phyloP scores from a whole-genome alignment of 305 asterid genomes.

The Fraxinus greggii region DNA sequence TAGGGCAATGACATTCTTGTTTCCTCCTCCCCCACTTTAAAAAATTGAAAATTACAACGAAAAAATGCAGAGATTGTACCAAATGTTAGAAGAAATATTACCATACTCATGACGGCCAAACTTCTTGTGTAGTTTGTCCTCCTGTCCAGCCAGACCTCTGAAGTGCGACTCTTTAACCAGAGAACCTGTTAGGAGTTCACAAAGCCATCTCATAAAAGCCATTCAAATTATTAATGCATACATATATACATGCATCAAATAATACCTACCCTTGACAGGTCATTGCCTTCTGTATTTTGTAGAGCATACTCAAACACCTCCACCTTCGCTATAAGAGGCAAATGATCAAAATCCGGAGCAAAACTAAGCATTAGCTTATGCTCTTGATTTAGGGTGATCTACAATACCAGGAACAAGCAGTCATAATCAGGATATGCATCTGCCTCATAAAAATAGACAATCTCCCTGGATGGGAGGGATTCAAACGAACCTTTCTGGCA shows the following conservation, averaged over 20 bases:
- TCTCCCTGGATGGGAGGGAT: background rate
- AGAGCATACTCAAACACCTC: slow-evolving; percentile 97
- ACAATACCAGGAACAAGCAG: slow-evolving; percentile 31
- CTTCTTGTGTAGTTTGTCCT: slow-evolving; percentile 97
- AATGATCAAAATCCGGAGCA: slow-evolving; percentile 95
- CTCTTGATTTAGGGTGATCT: slow-evolving; percentile 96
- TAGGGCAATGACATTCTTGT: background rate
- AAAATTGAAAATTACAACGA: background rate
- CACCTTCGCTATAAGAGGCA: slow-evolving; percentile 91
- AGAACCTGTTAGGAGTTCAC: slow-evolving; percentile 52
- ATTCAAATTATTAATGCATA: background rate
- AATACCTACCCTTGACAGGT: slow-evolving; percentile 75
- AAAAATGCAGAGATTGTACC: background rate
- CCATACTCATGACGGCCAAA: slow-evolving; percentile 99
- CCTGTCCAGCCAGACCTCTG: slow-evolving; percentile 96
- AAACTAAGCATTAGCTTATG: slow-evolving; percentile 93
- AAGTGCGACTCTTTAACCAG: slow-evolving; percentile 99
- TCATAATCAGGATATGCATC: slow-evolving; percentile 28
- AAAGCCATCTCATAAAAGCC: slow-evolving; percentile 19
- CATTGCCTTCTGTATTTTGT: slow-evolving; percentile 94
- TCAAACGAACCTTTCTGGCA: slow-evolving; percentile 75
- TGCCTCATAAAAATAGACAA: slow-evolving; percentile 9
- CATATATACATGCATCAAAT: slow-evolving; percentile 17
- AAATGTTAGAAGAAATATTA: slow-evolving; percentile 31
- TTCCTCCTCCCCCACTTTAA: background rate